Evolutionary conservation across 2,329 filamentous ascomycete species (phyloP).

Genomic region (Knufia petricola): DNA sequence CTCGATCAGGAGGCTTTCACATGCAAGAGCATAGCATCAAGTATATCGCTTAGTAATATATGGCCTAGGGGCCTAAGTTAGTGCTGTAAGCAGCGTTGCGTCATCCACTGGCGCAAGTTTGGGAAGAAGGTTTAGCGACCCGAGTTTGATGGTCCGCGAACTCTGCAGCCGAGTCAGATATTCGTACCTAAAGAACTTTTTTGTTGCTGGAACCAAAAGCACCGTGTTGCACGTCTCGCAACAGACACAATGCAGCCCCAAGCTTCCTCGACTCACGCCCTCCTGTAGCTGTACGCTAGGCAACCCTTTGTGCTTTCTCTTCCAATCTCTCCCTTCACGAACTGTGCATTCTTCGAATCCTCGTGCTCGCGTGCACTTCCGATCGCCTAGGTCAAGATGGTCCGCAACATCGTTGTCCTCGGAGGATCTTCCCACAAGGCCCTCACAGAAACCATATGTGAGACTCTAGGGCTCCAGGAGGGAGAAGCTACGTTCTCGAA

Average conservation of each 20-base stretch:
- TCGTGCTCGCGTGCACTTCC: conserved; percentile 6
- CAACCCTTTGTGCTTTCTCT: background rate
- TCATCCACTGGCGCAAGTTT: too few relatives aligned
- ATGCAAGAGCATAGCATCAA: too few relatives aligned
- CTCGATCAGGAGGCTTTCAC: too few relatives aligned
- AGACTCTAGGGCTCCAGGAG: conserved; percentile 74
- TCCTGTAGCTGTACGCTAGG: background rate
- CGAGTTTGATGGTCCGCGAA: too few relatives aligned
- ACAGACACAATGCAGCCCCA: conserved; percentile 1
- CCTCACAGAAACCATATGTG: conserved; percentile 78
- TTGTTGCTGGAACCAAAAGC: background rate
- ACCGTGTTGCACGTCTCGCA: background rate
- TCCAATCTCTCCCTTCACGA: background rate
- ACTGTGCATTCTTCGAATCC: background rate
- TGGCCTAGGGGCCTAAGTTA: too few relatives aligned
- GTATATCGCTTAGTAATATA: too few relatives aligned
- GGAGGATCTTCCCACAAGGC: conserved; percentile 87
- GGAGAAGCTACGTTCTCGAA: conserved; percentile 78
- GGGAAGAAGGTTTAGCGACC: too few relatives aligned
- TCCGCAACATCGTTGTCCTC: conserved; percentile 88
- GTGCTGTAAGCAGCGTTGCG: too few relatives aligned
- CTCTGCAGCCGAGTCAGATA: too few relatives aligned
- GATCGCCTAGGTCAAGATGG: conserved; percentile 62
- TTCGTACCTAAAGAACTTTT: background rate
- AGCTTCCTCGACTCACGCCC: background rate